Base-by-base conservation (phyloP, 78 protist genomes). In the Chrysochromulina parva region DNA sequence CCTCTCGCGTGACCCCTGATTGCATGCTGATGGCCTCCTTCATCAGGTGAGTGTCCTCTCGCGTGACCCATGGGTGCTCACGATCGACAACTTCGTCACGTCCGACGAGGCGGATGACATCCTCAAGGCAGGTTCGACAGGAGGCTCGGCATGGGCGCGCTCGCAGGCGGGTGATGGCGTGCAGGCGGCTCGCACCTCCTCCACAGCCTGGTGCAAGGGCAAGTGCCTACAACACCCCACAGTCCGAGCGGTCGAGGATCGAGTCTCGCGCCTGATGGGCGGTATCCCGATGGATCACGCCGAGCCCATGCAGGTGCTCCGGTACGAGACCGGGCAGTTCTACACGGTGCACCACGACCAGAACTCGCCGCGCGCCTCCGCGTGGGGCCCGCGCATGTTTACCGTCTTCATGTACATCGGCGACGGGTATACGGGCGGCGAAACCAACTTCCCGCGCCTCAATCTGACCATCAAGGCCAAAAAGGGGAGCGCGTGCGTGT, bases 141-240 rank as follows among this genome's bases (percentile, higher is more conserved):
- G 5, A 19, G 86, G n/a, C 20, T 9, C 86, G 19, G 38, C 38
- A 16, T 53, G 2, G 11, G 28, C 5, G 28, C 85, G 85, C 20
- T 76, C 85, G n/a, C 20, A 9, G 57, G 85, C 85, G 26, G 85
- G 85, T 7, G 85, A 76, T 11, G 85, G 85, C 60, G 85, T 76
- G 48, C 85, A 76, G 16, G 57, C 57, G 3, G 55, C 28, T 1
- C 85, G 85, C 85, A 76, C 85, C 58, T 76, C 85, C 0, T 76
- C 85, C 16, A 76, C 85, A 0, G 1, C 85, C 19, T 76, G 85
- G 85, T 76, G 85, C 85, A 2, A 9, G 20, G 82, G 54, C 28
- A 14, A 4, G 3, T 73, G 82, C 55, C 82, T 73, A 13, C 50
- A 16, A 9, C 22, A 73, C 22, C 82, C 82, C 9, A 48, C 82